Base-by-base conservation (phyloP, 2,329 filamentous ascomycete species). In the Aspergillus vadensis region DNA sequence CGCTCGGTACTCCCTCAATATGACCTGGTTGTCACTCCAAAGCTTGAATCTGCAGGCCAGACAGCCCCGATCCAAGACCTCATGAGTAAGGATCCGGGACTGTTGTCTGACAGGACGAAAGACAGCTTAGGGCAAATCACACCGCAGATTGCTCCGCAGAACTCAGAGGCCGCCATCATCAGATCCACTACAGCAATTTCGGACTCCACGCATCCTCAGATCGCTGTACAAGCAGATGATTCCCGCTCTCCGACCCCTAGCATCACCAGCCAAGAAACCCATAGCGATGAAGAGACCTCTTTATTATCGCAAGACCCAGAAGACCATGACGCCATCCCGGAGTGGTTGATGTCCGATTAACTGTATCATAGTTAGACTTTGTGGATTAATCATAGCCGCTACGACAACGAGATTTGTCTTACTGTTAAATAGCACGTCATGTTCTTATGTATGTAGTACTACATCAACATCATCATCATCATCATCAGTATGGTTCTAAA, bases 321-420 rank as follows among this genome's bases (percentile, higher is more conserved):
- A 32, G 86, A 88, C 65, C 85, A 87, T 53, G 86, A 88, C 69
- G 85, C 85, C 2, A 85, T 88, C 63, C 86, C 86, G 3, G 85
- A 88, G 47, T 88, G 86, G 86, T 71, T 88, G 51, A 72, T 82
- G 64, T 78, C 68, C 55, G 72, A 75, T 66, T 73, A 47, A 39
- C 17, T 49, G 14, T 15, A 23, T 12, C 32, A 36, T 36, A 36
- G 32, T 12, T 44, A 14, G 19, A 14, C 17, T 17, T 43, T 21
- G 9, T 44, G 41, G 14, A 9, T 44, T 43, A 14, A 36, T 15
- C 12, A 14, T 36, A 36, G 12, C 12, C 12, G 32, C 12, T 14
- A 36, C 32, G 12, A 14, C 10, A 36, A 36, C 5, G 32, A 12
- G 32, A 36, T 36, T 12, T 5, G 32, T 36, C 12, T 36, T 5